phyloP scores from a whole-genome alignment of 371 early-diverging fungal species.

The Syncephalastrum sp. region DNA sequence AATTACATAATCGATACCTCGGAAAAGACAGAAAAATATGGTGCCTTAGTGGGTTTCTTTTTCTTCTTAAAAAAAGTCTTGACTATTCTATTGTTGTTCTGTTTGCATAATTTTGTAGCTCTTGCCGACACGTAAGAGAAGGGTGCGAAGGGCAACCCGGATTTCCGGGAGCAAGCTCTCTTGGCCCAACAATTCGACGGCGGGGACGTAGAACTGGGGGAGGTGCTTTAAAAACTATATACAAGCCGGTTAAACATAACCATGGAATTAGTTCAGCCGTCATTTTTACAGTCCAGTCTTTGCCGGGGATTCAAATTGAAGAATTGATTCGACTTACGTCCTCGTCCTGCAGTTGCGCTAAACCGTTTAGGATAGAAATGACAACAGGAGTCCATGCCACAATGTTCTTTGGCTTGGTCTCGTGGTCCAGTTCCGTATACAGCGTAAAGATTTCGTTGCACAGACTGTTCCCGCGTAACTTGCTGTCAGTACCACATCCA shows the following conservation, averaged over 20 bases:
- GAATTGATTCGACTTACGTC: conserved; percentile 32
- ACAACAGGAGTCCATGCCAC: conserved; percentile 60
- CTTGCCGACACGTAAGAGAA: conserved; percentile 48
- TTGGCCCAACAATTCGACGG: conserved; percentile 48
- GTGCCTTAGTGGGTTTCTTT: too few relatives aligned
- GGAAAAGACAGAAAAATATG: too few relatives aligned
- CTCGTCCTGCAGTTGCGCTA: conserved; percentile 50
- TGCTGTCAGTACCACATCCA: not conserved
- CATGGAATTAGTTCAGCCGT: too few relatives aligned
- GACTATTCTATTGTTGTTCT: too few relatives aligned
- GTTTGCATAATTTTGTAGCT: conserved; percentile 41
- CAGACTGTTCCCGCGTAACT: conserved; percentile 22
- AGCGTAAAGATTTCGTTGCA: conserved; percentile 49
- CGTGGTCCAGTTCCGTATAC: conserved; percentile 51
- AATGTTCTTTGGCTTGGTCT: conserved; percentile 52
- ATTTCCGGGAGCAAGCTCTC: conserved; percentile 45
- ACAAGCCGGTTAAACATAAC: too few relatives aligned
- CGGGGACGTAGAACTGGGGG: conserved; percentile 46
- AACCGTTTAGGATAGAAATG: conserved; percentile 44
- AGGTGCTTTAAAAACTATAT: conserved; percentile 44
- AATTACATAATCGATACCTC: too few relatives aligned
- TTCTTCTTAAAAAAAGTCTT: too few relatives aligned
- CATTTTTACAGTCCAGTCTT: too few relatives aligned
- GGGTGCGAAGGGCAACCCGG: conserved; percentile 41
- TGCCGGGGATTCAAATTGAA: not conserved